These are phyloP conservation scores for Starmerella gropengiesseri DNA, from an alignment of 805 yeast genomes.

Conservation along the genomic window DNA sequence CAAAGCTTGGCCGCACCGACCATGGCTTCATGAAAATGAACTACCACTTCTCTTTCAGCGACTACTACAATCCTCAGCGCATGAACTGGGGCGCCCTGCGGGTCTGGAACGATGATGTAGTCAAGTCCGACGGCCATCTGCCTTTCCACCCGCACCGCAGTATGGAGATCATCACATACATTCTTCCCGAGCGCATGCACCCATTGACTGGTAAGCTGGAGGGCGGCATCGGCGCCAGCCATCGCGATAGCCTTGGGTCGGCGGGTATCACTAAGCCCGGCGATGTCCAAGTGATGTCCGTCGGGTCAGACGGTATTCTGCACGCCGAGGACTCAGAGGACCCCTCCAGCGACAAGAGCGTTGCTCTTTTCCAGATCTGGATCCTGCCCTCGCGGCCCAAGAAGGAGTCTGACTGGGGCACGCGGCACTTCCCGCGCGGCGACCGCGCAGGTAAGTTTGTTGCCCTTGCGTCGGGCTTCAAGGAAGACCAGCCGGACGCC, in stretches of 20 bases:
- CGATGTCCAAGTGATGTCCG: constrained; percentile 21
- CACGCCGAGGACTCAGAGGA: constrained; percentile 14
- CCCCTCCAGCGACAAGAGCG: background rate
- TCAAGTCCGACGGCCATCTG: constrained; percentile 13
- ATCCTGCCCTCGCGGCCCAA: too few species aligned
- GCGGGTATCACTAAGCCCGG: constrained; percentile 14
- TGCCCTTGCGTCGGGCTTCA: too few species aligned
- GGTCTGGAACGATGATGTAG: constrained; percentile 15
- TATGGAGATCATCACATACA: constrained; percentile 17
- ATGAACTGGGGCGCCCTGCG: constrained; percentile 21
- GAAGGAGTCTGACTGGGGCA: too few species aligned
- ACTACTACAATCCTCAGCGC: constrained; percentile 13
- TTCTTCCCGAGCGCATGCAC: constrained; percentile 6
- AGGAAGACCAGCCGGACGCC: too few species aligned
- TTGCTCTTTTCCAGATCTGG: too few species aligned
- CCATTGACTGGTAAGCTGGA: constrained; percentile 11
- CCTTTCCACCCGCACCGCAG: constrained; percentile 18
- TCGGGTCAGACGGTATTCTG: constrained; percentile 14
- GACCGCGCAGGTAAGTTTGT: too few species aligned
- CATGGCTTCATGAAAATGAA: constrained; percentile 16
- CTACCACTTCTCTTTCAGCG: constrained; percentile 16
- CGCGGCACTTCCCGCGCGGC: too few species aligned
- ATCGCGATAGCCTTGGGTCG: constrained; percentile 15
- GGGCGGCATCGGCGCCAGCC: constrained; percentile 16
- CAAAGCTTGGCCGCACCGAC: constrained; percentile 11